Evolutionary conservation across 805 yeast genomes (phyloP).

Genomic region (Kodamaea restingae): DNA sequence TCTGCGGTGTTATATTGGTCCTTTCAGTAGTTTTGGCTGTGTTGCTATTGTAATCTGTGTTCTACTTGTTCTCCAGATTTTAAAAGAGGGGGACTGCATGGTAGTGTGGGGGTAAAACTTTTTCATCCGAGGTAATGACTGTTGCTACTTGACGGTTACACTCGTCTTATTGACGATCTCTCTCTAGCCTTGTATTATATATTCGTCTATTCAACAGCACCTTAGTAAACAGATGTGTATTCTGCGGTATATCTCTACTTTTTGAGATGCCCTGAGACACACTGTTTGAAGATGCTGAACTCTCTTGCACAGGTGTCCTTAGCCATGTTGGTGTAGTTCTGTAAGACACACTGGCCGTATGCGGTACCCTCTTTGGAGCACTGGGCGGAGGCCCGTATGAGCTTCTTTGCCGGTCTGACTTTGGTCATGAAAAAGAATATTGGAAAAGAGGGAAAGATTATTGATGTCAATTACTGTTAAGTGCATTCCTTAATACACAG

Average conservation of each 20-base stretch:
- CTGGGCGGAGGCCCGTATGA: slow-evolving; percentile 35
- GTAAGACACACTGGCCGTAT: slow-evolving; percentile 55
- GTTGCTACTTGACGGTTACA: no score
- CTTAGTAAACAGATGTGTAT: no score
- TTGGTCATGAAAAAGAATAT: slow-evolving; percentile 13
- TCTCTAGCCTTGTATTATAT: no score
- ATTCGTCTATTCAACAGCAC: no score
- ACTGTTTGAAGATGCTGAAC: slow-evolving; percentile 45
- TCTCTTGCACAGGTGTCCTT: slow-evolving; percentile 52
- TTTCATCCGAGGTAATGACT: neutral
- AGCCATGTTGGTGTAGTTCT: slow-evolving; percentile 45
- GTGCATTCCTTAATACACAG: no score
- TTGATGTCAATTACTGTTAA: no score
- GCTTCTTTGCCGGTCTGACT: slow-evolving; percentile 41
- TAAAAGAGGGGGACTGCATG: neutral
- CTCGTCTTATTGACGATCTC: no score
- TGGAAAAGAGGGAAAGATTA: neutral
- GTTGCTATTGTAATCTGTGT: no score
- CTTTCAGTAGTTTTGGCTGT: neutral
- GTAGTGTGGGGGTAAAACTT: slow-evolving; percentile 1
- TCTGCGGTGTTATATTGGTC: neutral
- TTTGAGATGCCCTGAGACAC: slow-evolving; percentile 34
- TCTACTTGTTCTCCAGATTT: neutral
- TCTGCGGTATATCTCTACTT: neutral
- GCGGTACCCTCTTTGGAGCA: slow-evolving; percentile 42